A percentile compares a stretch with the other conserved stretches of the same genome.
These are phyloP conservation scores for Podaxis rugospora DNA, from an alignment of 768 basidiomycete species.

Conservation along the genomic window DNA sequence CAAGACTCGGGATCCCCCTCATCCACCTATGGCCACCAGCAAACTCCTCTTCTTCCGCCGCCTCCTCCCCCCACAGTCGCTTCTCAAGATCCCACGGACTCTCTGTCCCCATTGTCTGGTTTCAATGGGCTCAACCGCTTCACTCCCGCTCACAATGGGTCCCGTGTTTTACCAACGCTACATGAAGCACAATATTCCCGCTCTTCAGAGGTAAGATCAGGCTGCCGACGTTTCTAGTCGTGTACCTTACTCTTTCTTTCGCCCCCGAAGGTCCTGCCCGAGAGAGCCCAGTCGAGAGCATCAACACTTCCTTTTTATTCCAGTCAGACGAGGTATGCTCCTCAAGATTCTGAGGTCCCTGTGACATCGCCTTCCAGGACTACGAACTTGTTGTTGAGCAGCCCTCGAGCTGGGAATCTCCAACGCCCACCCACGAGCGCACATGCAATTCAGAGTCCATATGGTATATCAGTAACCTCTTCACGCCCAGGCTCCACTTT, in stretches of 20 bases:
- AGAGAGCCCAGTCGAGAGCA: neutral
- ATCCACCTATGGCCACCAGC: neutral
- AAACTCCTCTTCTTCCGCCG: neutral
- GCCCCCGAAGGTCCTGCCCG: neutral
- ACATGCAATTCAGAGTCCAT: neutral
- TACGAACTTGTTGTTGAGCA: neutral
- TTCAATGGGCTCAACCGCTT: neutral
- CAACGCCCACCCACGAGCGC: neutral
- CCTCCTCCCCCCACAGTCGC: neutral
- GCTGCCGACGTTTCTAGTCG: neutral
- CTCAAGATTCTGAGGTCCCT: neutral
- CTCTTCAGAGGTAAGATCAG: neutral
- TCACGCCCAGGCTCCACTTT: neutral
- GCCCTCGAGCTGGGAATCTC: neutral
- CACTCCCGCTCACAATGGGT: neutral
- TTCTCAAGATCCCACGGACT: neutral
- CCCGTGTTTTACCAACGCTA: neutral
- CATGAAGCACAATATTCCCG: neutral
- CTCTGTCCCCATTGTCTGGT: neutral
- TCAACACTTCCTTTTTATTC: neutral
- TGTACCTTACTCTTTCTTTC: neutral
- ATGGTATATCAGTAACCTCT: neutral
- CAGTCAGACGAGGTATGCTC: neutral
- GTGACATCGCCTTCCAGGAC: neutral
- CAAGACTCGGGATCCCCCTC: neutral